phyloP scores from a whole-genome alignment of 140 eudicot genomes.

The Stevia rebaudiana region DNA sequence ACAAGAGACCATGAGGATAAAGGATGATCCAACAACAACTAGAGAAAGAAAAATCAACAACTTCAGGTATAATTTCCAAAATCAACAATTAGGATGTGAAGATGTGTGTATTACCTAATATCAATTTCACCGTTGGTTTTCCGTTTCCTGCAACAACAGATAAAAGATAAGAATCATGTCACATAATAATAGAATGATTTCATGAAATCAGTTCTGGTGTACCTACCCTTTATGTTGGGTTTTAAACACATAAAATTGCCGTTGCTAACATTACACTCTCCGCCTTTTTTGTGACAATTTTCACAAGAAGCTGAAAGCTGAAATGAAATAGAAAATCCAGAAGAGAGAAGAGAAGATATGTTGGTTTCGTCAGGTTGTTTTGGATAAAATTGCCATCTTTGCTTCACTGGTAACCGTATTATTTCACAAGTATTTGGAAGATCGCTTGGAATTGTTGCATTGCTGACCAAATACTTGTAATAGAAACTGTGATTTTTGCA shows the following conservation, averaged over 20 bases:
- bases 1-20: conserved; percentile 8
- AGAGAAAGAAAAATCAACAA: not conserved
- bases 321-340: not conserved
- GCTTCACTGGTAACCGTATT: conserved; percentile 9
- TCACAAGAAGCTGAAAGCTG: not conserved
- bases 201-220: too few relatives aligned
- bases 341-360: conserved; percentile 15
- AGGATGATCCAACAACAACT: conserved; percentile 29
- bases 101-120: too few relatives aligned
- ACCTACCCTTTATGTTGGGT: not conserved
- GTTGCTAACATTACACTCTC: not conserved
- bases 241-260: not conserved
- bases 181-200: too few relatives aligned
- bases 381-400: not conserved
- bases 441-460: conserved; percentile 7
- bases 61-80: too few relatives aligned
- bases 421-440: conserved; percentile 23
- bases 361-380: not conserved
- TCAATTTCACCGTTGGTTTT: too few relatives aligned
- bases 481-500: conserved; percentile 20
- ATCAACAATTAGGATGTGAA: too few relatives aligned
- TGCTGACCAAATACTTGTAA: not conserved
- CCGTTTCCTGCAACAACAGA: too few relatives aligned
- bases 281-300: not conserved
- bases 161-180: too few relatives aligned